Base-by-base conservation (phyloP, 176 grass and related monocot species). In the Lolium multiflorum region DNA sequence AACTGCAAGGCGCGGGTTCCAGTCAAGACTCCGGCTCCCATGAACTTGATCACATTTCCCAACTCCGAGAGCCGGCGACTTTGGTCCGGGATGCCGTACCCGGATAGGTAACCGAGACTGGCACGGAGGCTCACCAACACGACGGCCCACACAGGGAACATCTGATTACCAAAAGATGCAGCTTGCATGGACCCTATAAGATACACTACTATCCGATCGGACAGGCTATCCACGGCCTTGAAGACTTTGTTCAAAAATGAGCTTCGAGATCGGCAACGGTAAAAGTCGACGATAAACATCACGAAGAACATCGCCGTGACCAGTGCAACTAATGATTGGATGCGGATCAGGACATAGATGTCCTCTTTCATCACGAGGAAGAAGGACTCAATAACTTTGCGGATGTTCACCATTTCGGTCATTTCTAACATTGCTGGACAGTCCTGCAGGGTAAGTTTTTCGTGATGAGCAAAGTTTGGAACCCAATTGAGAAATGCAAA, bases 241-340 rank as follows among this genome's bases (percentile, higher is more conserved):
- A 74, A 35, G 55, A 74, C 20, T 0, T 13, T 75, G 22, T 0
- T 62, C 1, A 84, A 1, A 9, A 4, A 0, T 0, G 68, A 74
- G 1, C 35, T 60, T 0, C 21, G 54, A 48, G 7, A 13, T 5
- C 3, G 69, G 10, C 13, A 83, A 3, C 39, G 81, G 39, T 26
- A 83, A 9, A 83, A 31, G 69, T 83, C 81, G 7, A 83, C 3
- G 21, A 83, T n/a, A n/a, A 83, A 74, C 69, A 83, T 18, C 22
- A 25, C 81, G 1, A 83, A 13, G 20, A 83, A 83, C 54, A 73
- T 60, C n/a, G 17, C 4, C 0, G 68, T 59, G 21, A 60, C 81
- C 1, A 73, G 38, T 60, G 81, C 51, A 0, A 83, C 54, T 11
- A 83, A 47, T 2, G 1, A 2, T 0, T 83, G 28, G 10, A 83